A percentile compares a stretch with the other conserved stretches of the same genome.
These are phyloP conservation scores for Trichodelitschia bisporula DNA, from an alignment of 495 filamentous ascomycete genomes.

Conservation along the genomic window DNA sequence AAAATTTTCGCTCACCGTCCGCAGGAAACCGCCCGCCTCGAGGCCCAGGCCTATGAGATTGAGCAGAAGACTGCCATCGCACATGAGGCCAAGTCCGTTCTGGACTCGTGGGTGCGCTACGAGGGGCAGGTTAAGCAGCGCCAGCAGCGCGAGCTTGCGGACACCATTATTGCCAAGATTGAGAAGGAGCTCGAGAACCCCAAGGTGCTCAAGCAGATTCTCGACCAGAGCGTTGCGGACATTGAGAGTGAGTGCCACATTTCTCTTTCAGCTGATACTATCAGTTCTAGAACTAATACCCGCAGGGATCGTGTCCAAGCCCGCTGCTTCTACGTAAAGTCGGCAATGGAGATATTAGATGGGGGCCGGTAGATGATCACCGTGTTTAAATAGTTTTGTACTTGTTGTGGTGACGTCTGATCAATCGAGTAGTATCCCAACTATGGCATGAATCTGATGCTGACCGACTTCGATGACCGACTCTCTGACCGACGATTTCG, in stretches of 20 bases:
- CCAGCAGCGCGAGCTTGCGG: slow-evolving; percentile 87
- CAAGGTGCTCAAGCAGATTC: slow-evolving; percentile 78
- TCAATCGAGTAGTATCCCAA: too few relatives aligned
- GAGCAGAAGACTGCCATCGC: slow-evolving; percentile 83
- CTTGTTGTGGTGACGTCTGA: too few relatives aligned
- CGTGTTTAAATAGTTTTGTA: too few relatives aligned
- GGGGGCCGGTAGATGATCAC: too few relatives aligned
- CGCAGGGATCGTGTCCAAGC: too few relatives aligned
- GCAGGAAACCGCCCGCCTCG: slow-evolving; percentile 92
- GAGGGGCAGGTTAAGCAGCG: slow-evolving; percentile 95
- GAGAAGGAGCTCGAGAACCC: slow-evolving; percentile 96
- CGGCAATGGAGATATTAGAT: too few relatives aligned
- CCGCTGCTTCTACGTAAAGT: too few relatives aligned
- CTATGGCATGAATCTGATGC: too few relatives aligned
- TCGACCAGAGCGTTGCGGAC: slow-evolving; percentile 83
- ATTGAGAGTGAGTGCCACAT: slow-evolving; percentile 61
- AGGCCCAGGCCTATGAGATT: slow-evolving; percentile 87
- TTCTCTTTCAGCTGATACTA: too few relatives aligned
- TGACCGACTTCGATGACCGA: too few relatives aligned
- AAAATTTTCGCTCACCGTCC: slow-evolving; percentile 2
- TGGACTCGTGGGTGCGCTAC: slow-evolving; percentile 97
- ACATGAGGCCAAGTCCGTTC: slow-evolving; percentile 73
- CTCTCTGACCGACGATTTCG: too few relatives aligned
- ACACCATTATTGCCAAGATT: slow-evolving; percentile 82
- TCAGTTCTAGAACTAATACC: too few relatives aligned